These are phyloP conservation scores for Kazachstania bromeliacearum DNA, from an alignment of 805 yeast genomes.

Conservation along the genomic window DNA sequence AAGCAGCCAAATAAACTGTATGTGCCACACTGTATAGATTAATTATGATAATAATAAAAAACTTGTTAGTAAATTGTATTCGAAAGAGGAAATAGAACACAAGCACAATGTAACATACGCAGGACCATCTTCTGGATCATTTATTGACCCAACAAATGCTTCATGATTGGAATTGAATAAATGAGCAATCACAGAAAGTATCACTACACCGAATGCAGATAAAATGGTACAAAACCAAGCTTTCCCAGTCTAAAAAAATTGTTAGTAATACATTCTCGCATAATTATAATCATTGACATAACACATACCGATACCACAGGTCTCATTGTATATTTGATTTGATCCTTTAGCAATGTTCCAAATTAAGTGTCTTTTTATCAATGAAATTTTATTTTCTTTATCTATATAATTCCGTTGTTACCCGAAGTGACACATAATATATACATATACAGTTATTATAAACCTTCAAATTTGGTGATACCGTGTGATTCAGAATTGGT, in stretches of 20 bases:
- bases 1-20: slow-evolving; percentile 83
- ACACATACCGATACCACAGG: slow-evolving; percentile 42
- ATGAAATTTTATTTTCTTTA: not conserved
- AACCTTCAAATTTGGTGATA: slow-evolving; percentile 53
- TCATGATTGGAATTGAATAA: slow-evolving; percentile 77
- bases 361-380: slow-evolving; percentile 1
- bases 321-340: slow-evolving; percentile 34
- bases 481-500: slow-evolving; percentile 50
- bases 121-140: slow-evolving; percentile 86
- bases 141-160: slow-evolving; percentile 83
- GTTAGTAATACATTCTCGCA: not conserved
- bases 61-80: too few species aligned
- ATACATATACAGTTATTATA: too few species aligned
- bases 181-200: slow-evolving; percentile 74
- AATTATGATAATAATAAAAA: slow-evolving; percentile 1
- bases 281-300: not conserved
- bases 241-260: slow-evolving; percentile 49
- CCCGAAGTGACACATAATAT: too few species aligned
- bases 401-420: too few species aligned
- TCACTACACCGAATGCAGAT: slow-evolving; percentile 86
- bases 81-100: too few species aligned
- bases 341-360: too few species aligned
- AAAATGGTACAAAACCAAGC: slow-evolving; percentile 95
- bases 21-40: slow-evolving; percentile 54
- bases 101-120: slow-evolving; percentile 36